phyloP scores from a whole-genome alignment of 345 rosid species.

The Acer campestre region DNA sequence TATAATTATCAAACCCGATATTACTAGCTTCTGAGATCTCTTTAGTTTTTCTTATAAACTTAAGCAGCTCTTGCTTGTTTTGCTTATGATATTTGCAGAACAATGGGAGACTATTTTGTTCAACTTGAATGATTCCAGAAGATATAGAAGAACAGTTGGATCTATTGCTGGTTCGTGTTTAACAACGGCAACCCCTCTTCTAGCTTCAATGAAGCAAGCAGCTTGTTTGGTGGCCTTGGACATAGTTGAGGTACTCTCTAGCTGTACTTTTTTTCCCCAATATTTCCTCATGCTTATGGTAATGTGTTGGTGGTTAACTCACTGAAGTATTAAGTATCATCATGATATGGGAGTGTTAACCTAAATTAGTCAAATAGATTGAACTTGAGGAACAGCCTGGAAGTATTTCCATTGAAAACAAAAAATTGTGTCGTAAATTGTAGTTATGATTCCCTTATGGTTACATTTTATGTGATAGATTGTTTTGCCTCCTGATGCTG shows the following conservation, averaged over 20 bases:
- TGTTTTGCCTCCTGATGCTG: not conserved
- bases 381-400: too few species aligned
- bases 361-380: too few species aligned
- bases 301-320: not conserved
- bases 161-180: slow-evolving; percentile 84
- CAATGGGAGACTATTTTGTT: slow-evolving; percentile 63
- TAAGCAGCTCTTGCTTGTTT: slow-evolving; percentile 7
- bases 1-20: not conserved
- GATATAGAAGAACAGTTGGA: slow-evolving; percentile 81
- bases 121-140: slow-evolving; percentile 66
- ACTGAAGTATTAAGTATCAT: not conserved
- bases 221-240: slow-evolving; percentile 77
- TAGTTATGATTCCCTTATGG: not conserved
- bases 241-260: slow-evolving; percentile 67
- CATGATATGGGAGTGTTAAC: not conserved
- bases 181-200: slow-evolving; percentile 67
- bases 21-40: not conserved
- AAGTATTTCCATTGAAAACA: too few species aligned
- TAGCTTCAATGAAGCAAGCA: slow-evolving; percentile 70
- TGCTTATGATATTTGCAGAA: slow-evolving; percentile 35
- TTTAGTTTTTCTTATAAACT: not conserved
- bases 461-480: not conserved
- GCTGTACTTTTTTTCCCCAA: not conserved
- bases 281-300: not conserved
- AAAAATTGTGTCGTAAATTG: too few species aligned